Evolutionary conservation across 345 rosid genomes (phyloP), one percentile per base, ranked within the genome.

Genomic region (Sapria himalayana): DNA sequence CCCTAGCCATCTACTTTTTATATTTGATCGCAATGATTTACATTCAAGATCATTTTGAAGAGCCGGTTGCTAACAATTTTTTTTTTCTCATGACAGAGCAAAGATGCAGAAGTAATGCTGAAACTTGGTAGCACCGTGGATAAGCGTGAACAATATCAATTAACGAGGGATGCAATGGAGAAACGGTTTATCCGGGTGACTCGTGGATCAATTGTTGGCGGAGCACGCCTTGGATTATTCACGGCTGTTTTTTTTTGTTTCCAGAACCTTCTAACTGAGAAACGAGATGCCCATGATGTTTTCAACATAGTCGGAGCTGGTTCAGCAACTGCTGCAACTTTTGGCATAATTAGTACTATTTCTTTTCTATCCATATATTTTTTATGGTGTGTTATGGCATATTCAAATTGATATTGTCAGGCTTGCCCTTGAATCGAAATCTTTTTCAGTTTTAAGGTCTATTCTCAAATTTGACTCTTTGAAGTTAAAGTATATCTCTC

Each of bases 151-250:
- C 94, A 76, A 55, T 60, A 89, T 37, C 60, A 82, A 10, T 49
- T 82, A 55, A 82, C 76, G 94, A 64, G 94, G 51, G 94, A 89
- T 63, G 94, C 91, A 0, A 86, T 86, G 94, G 92, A 86, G 67
- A 82, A 82, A 58, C 61, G 94, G 58, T 82, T 89, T 56, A 45
- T 75, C 15, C 59, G 82, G 41, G 89, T 82, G 11, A 71, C 94
- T 46, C 85, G 81, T 25, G 94, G 94, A 50, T 82, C 98, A 3
- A 73, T 82, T 15, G 62, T 82, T 36, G 93, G 98, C 27, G 94
- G 94, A 37, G 65, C 78, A 33, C 78, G 98, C 1, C 93, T 89
- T 48, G 94, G 98, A 33, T 59, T 72, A 80, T 89, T 78, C 52
- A 89, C 93, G 16, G 94, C 98, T 37, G 76, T 66, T 0, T 86